Evolutionary conservation across 192 early-diverging fungal genomes (phyloP).

Genomic region (Entomortierella lignicola): DNA sequence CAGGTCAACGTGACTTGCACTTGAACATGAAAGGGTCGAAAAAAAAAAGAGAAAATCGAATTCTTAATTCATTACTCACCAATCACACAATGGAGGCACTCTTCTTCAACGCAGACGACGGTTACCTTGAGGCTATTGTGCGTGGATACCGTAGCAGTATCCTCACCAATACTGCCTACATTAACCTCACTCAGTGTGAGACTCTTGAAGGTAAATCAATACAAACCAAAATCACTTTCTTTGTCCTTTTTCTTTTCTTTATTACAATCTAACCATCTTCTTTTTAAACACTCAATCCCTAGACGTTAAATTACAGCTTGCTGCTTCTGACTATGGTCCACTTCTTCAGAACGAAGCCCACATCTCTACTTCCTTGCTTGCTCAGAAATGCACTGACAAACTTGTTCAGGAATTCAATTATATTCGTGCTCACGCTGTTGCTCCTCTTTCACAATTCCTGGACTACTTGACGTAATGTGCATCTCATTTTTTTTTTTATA

Average conservation of each 20-base stretch:
- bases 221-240: too few relatives aligned
- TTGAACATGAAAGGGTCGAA: constrained; percentile 1
- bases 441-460: constrained; percentile 90
- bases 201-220: constrained; percentile 84
- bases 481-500: too few relatives aligned
- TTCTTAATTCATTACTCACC: neutral
- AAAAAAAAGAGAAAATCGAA: neutral
- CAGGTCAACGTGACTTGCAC: neutral
- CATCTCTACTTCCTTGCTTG: constrained; percentile 91
- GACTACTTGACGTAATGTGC: constrained; percentile 98
- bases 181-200: constrained; percentile 98
- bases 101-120: constrained; percentile 89
- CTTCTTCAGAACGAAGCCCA: constrained; percentile 97
- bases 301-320: constrained; percentile 96
- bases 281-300: neutral
- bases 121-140: constrained; percentile 94
- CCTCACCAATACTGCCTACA: constrained; percentile 83
- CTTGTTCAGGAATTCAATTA: constrained; percentile 95
- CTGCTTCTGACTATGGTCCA: constrained; percentile 94
- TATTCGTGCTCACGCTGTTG: constrained; percentile 83
- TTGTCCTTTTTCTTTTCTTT: too few relatives aligned
- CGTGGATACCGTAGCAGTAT: constrained; percentile 94
- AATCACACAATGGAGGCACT: constrained; percentile 56
- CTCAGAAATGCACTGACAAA: constrained; percentile 89
- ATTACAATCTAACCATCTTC: too few relatives aligned